These are phyloP conservation scores for Apiospora sp. DNA, from an alignment of 2,329 filamentous ascomycete species.

Conservation along the genomic window DNA sequence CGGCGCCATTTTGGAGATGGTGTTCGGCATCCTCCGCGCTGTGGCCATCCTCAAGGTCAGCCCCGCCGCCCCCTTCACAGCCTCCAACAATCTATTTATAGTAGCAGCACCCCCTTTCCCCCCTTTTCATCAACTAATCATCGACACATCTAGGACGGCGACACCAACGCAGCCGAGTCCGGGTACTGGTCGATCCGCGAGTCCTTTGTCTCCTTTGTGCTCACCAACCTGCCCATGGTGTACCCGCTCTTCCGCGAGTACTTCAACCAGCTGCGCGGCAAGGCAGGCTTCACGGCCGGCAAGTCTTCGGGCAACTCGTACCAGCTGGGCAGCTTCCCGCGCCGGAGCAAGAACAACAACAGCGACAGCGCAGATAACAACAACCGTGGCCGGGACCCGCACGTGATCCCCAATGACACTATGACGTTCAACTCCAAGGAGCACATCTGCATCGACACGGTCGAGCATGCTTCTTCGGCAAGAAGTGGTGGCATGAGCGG, in stretches of 20 bases:
- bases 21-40: conserved; percentile 57
- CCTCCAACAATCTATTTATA: neutral
- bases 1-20: conserved; percentile 59
- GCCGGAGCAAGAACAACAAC: conserved; percentile 20
- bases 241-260: conserved; percentile 43
- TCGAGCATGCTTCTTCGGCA: neutral
- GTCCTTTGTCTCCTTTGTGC: conserved; percentile 49
- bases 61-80: no score
- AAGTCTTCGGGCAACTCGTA: conserved; percentile 30
- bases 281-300: conserved; percentile 24
- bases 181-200: conserved; percentile 50
- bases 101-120: no score
- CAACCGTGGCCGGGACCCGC: neutral
- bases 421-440: conserved; percentile 32
- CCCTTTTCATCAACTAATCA: neutral
- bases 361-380: neutral
- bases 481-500: neutral
- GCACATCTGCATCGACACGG: conserved; percentile 29
- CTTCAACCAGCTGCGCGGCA: conserved; percentile 35
- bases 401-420: conserved; percentile 22
- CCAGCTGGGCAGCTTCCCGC: conserved; percentile 29
- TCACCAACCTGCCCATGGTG: conserved; percentile 50
- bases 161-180: conserved; percentile 42
- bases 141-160: conserved; percentile 37
- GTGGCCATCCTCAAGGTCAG: conserved; percentile 52